Percentiles rank a stretch among this genome's conserved stretches.
Conservation (phyloP, 768 basidiomycete species). For the Leccinum aurantiacum region DNA sequence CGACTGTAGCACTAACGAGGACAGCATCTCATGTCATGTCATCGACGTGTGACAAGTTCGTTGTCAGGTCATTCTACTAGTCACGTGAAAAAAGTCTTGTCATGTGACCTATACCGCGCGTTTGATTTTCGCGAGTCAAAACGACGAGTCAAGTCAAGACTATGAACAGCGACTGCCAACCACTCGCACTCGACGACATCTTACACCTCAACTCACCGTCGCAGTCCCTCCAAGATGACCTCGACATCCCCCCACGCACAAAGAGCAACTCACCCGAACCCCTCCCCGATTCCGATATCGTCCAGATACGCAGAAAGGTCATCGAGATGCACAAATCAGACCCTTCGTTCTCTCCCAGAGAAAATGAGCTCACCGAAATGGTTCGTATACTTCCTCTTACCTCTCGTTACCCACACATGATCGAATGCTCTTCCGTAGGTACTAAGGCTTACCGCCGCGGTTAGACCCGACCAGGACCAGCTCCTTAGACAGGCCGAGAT, state of each 20-base stretch:
- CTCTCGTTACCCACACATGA: conserved; percentile 6
- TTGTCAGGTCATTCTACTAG: background rate
- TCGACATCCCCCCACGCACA: conserved; percentile 18
- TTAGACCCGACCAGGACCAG: conserved; percentile 44
- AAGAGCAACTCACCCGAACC: conserved; percentile 35
- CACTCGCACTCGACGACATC: conserved; percentile 55
- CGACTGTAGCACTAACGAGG: conserved; percentile 19
- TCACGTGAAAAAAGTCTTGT: conserved; percentile 31
- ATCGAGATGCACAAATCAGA: conserved; percentile 19
- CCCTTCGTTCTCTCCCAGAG: conserved; percentile 33
- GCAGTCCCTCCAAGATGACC: conserved; percentile 19
- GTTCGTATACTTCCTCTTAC: conserved; percentile 37
- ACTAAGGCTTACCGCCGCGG: conserved; percentile 43
- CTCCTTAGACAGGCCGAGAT: conserved; percentile 60
- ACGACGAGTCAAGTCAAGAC: background rate
- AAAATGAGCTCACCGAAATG: conserved; percentile 58
- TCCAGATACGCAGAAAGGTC: conserved; percentile 47
- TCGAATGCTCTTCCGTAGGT: conserved; percentile 38
- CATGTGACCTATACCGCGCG: conserved; percentile 38
- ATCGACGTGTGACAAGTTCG: too few species aligned
- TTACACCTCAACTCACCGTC: conserved; percentile 54
- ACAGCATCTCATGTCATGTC: background rate
- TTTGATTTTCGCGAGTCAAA: conserved; percentile 32
- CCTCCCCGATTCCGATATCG: conserved; percentile 48
- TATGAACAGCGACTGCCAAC: conserved; percentile 38